phyloP scores from a whole-genome alignment of 163 green algal species.

The Volvox carteri region DNA sequence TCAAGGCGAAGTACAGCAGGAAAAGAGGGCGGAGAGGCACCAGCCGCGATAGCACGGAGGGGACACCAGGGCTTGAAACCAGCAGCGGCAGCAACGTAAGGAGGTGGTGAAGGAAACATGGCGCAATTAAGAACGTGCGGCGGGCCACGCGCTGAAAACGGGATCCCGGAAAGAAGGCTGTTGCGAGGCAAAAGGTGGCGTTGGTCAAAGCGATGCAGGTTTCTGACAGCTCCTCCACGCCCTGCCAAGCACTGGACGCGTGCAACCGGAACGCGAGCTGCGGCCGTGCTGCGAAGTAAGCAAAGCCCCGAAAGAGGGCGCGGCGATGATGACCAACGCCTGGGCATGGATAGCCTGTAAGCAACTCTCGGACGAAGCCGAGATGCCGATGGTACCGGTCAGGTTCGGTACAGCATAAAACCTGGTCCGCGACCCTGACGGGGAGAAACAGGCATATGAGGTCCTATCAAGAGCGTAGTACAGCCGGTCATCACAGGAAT shows the following conservation, averaged over 20 bases:
- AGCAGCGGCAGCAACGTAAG: not conserved
- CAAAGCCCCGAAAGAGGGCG: not conserved
- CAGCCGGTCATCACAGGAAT: not conserved
- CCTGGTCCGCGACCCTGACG: constrained; percentile 13
- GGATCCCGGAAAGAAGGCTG: not conserved
- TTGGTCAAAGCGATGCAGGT: not conserved
- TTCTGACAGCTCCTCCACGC: not conserved
- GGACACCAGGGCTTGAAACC: not conserved
- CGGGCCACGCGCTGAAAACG: not conserved
- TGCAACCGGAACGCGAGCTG: not conserved
- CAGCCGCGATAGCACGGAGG: constrained; percentile 20
- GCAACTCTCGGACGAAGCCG: not conserved
- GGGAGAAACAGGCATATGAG: not conserved
- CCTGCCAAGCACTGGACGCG: not conserved
- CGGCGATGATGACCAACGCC: not conserved
- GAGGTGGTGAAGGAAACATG: not conserved
- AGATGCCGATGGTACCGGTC: constrained; percentile 19
- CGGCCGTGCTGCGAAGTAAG: constrained; percentile 1
- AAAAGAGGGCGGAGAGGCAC: not conserved
- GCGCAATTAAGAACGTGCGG: not conserved
- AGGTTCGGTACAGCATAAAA: not conserved
- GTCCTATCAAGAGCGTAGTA: not conserved
- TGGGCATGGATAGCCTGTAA: not conserved
- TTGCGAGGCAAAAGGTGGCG: not conserved
- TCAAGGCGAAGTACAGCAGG: not conserved